Conservation (phyloP, 371 early-diverging fungal species). For the Lichtheimia ornata region DNA sequence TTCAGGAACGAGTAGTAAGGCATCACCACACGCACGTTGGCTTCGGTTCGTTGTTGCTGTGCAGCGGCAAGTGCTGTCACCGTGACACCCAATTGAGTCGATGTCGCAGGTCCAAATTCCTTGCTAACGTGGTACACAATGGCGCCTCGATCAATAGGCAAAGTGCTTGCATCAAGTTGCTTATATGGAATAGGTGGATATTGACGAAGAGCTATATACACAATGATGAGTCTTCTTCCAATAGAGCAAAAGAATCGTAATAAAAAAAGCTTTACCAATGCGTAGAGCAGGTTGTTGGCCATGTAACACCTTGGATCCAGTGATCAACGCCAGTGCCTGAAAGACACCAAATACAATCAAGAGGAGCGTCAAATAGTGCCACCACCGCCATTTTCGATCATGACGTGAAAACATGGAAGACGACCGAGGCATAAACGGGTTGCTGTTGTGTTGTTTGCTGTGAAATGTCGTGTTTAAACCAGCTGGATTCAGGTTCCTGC, state of each 20-base stretch:
- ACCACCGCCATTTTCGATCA: conserved; percentile 45
- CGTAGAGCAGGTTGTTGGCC: conserved; percentile 40
- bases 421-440: no score
- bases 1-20: conserved; percentile 60
- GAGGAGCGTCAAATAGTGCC: conserved; percentile 40
- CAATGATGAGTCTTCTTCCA: background rate
- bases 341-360: conserved; percentile 37
- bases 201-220: conserved; percentile 23
- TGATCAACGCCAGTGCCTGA: conserved; percentile 36
- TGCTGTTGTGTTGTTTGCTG: background rate
- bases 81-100: conserved; percentile 63
- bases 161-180: conserved; percentile 41
- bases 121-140: conserved; percentile 66
- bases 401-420: conserved; percentile 12
- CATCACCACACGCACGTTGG: conserved; percentile 56
- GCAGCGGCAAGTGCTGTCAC: conserved; percentile 60
- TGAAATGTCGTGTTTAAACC: background rate
- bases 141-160: conserved; percentile 20
- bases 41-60: conserved; percentile 49
- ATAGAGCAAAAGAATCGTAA: background rate
- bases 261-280: conserved; percentile 29
- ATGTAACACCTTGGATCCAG: conserved; percentile 39
- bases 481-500: no score
- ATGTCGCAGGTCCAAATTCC: conserved; percentile 65
- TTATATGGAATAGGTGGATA: conserved; percentile 49